phyloP scores from a whole-genome alignment of 768 basidiomycete genomes.

The Multifurca ochricompacta region DNA sequence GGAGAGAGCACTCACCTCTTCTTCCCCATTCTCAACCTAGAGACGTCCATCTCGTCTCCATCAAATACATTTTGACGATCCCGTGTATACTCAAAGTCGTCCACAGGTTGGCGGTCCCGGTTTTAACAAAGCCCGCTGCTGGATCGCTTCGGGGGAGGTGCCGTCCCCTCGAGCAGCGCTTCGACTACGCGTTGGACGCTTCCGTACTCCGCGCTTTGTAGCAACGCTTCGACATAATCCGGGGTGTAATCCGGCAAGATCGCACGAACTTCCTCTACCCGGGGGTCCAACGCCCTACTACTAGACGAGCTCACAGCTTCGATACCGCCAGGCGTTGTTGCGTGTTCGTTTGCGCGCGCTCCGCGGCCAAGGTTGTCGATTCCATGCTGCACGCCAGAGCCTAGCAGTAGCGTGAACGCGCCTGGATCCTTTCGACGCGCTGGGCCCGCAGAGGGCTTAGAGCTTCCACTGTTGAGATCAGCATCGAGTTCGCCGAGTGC shows the following conservation, averaged over 20 bases:
- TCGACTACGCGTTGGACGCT: slow-evolving; percentile 57
- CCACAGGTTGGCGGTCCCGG: background rate
- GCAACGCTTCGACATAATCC: slow-evolving; percentile 50
- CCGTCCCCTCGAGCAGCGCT: slow-evolving; percentile 69
- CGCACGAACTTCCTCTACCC: slow-evolving; percentile 65
- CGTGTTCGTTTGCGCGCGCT: background rate
- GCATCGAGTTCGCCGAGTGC: slow-evolving; percentile 37
- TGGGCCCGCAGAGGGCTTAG: slow-evolving; percentile 5
- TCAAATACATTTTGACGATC: slow-evolving; percentile 72
- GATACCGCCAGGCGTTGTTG: slow-evolving; percentile 4
- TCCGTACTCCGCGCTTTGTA: slow-evolving; percentile 40
- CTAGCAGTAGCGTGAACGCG: slow-evolving; percentile 54
- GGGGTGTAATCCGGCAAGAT: slow-evolving; percentile 59
- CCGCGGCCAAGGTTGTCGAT: slow-evolving; percentile 33
- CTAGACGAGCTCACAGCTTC: background rate
- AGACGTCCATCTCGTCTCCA: slow-evolving; percentile 58
- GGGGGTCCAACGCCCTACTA: slow-evolving; percentile 44
- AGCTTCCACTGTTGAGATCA: background rate
- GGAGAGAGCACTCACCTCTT: slow-evolving; percentile 37
- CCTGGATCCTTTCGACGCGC: slow-evolving; percentile 35
- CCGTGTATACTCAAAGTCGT: slow-evolving; percentile 28
- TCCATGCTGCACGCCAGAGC: slow-evolving; percentile 42
- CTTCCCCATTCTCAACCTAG: slow-evolving; percentile 55
- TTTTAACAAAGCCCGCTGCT: slow-evolving; percentile 22
- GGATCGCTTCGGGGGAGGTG: slow-evolving; percentile 35